phyloP scores from a whole-genome alignment of 2,329 filamentous ascomycete species.

The Cytospora paraplurivora region DNA sequence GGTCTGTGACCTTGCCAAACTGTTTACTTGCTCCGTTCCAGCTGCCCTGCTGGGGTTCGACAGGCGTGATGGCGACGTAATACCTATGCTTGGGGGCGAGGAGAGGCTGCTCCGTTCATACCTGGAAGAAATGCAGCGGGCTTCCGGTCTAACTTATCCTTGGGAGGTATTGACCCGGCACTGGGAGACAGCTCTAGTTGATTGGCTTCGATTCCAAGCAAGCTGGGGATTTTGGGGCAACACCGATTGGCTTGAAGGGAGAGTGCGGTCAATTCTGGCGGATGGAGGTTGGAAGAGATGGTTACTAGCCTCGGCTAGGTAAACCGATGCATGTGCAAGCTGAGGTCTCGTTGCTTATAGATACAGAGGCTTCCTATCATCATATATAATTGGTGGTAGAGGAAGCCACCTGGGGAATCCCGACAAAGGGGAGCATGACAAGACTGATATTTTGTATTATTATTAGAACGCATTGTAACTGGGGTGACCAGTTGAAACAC shows the following conservation, averaged over 20 bases:
- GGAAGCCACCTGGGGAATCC: too few relatives aligned
- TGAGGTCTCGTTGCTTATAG: too few relatives aligned
- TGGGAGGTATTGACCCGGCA: conserved; percentile 59
- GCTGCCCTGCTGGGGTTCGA: conserved; percentile 49
- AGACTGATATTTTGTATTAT: too few relatives aligned
- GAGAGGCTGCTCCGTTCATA: conserved; percentile 55
- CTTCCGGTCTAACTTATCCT: conserved; percentile 46
- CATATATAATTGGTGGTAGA: too few relatives aligned
- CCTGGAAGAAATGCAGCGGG: conserved; percentile 39
- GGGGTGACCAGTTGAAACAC: background rate
- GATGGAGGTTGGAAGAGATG: conserved; percentile 42
- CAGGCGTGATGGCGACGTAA: conserved; percentile 33
- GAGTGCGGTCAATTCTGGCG: conserved; percentile 51
- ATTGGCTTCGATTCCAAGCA: conserved; percentile 66
- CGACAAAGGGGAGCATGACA: too few relatives aligned
- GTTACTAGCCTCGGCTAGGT: background rate
- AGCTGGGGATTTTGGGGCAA: conserved; percentile 66
- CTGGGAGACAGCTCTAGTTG: conserved; percentile 68
- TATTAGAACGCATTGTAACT: too few relatives aligned
- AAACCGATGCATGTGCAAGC: background rate
- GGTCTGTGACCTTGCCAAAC: conserved; percentile 66
- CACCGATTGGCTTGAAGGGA: conserved; percentile 58
- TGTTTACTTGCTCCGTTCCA: conserved; percentile 68
- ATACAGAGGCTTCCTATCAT: too few relatives aligned
- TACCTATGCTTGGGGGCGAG: conserved; percentile 56